Conservation (phyloP, 495 filamentous ascomycete genomes). For the Immersiella caudata region DNA sequence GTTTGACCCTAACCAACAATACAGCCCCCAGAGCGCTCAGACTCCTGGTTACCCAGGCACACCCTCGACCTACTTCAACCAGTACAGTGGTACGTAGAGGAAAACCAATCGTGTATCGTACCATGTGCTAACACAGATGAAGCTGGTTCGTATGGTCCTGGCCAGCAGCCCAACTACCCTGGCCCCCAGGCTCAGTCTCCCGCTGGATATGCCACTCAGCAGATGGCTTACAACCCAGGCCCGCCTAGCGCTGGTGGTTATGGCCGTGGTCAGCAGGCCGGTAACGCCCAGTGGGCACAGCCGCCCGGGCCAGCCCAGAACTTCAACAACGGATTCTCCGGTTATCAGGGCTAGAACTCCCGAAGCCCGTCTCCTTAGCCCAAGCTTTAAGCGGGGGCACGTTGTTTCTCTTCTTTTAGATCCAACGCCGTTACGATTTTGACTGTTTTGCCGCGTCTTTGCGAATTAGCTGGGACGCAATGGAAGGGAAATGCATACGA, state of each 20-base stretch:
- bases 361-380: background rate
- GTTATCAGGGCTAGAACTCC: slow-evolving; percentile 57
- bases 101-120: slow-evolving; percentile 32
- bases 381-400: background rate
- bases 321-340: slow-evolving; percentile 62
- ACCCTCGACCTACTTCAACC: slow-evolving; percentile 87
- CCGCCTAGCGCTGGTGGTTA: slow-evolving; percentile 80
- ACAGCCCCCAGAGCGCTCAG: slow-evolving; percentile 65
- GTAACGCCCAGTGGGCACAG: slow-evolving; percentile 75
- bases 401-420: slow-evolving; percentile 19
- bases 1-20: slow-evolving; percentile 79
- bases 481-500: slow-evolving; percentile 16
- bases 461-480: background rate
- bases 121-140: slow-evolving; percentile 32
- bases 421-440: slow-evolving; percentile 16
- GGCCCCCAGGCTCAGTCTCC: slow-evolving; percentile 61
- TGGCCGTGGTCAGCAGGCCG: slow-evolving; percentile 76
- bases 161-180: slow-evolving; percentile 55
- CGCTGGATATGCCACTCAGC: slow-evolving; percentile 64
- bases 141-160: slow-evolving; percentile 51
- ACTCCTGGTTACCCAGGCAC: slow-evolving; percentile 66
- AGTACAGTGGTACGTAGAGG: slow-evolving; percentile 75
- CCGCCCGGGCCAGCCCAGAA: slow-evolving; percentile 54
- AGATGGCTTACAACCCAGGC: slow-evolving; percentile 55
- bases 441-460: slow-evolving; percentile 7